Conservation (phyloP, 2,329 filamentous ascomycete genomes). For the Lasiodiplodia hormozganensis region DNA sequence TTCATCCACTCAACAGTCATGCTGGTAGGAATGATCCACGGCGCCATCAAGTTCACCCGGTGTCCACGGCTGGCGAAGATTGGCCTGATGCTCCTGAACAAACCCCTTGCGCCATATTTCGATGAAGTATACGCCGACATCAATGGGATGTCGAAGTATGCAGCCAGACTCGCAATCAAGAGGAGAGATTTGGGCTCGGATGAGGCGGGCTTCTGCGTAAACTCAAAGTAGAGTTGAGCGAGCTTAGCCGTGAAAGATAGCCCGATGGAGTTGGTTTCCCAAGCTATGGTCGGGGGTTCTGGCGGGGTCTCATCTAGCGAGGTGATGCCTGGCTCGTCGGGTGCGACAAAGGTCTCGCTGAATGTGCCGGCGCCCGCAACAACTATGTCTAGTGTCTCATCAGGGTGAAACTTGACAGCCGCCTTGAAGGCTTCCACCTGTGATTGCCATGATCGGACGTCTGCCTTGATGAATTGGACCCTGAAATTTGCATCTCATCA, state of each 20-base stretch:
- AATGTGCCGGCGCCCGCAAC: constrained; percentile 42
- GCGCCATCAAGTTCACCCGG: constrained; percentile 39
- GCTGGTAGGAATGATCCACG: constrained; percentile 38
- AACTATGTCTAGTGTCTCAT: constrained; percentile 40
- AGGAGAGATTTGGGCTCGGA: constrained; percentile 33
- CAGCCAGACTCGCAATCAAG: constrained; percentile 37
- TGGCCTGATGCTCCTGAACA: constrained; percentile 36
- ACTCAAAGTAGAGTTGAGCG: constrained; percentile 38
- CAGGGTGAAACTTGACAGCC: constrained; percentile 37
- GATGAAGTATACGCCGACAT: constrained; percentile 38
- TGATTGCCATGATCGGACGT: constrained; percentile 41
- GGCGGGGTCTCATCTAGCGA: constrained; percentile 33
- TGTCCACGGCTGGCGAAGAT: constrained; percentile 27
- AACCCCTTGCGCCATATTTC: constrained; percentile 40
- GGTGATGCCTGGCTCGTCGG: constrained; percentile 30
- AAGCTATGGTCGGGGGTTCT: constrained; percentile 33
- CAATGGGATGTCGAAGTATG: constrained; percentile 37
- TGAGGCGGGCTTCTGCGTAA: constrained; percentile 31
- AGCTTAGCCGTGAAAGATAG: constrained; percentile 39
- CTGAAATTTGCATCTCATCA: constrained; percentile 6
- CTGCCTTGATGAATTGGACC: constrained; percentile 41
- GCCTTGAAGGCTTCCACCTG: constrained; percentile 42
- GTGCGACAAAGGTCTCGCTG: constrained; percentile 37
- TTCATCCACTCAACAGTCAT: constrained; percentile 28
- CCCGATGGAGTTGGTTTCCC: constrained; percentile 37